phyloP scores from a whole-genome alignment of 1,284 basidiomycete species.

The Meripilus lineatus region DNA sequence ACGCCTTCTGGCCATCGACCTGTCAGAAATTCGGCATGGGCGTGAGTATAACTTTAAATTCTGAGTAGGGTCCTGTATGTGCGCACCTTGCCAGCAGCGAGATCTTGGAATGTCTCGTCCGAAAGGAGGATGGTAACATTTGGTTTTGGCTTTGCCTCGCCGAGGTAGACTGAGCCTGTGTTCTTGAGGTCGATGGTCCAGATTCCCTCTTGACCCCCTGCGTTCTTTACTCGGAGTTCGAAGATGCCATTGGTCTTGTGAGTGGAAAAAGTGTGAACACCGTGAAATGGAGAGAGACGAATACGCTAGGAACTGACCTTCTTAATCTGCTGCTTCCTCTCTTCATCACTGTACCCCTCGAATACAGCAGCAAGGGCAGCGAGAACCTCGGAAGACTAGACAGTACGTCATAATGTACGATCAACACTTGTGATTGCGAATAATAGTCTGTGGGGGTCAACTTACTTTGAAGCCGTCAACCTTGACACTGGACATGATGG shows the following conservation, averaged over 20 bases:
- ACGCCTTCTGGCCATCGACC: slow-evolving; percentile 88
- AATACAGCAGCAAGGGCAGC: slow-evolving; percentile 61
- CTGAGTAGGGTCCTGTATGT: not conserved
- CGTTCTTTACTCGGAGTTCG: slow-evolving; percentile 83
- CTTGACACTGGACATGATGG: slow-evolving; percentile 33
- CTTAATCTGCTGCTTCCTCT: slow-evolving; percentile 81
- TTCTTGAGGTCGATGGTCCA: slow-evolving; percentile 99
- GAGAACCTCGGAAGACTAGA: slow-evolving; percentile 70
- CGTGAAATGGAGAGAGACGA: not conserved
- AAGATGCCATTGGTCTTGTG: slow-evolving; percentile 87
- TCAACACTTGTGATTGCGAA: not conserved
- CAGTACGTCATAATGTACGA: not conserved
- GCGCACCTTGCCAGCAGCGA: slow-evolving; percentile 67
- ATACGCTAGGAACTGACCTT: slow-evolving; percentile 50
- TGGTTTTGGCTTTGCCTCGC: slow-evolving; percentile 64
- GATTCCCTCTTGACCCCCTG: slow-evolving; percentile 66
- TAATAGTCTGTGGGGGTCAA: not conserved
- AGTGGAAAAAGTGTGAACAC: not conserved
- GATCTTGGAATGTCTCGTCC: slow-evolving; percentile 63
- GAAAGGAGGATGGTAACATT: slow-evolving; percentile 76
- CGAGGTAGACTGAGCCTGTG: slow-evolving; percentile 77
- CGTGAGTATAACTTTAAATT: not conserved
- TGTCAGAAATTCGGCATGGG: slow-evolving; percentile 20
- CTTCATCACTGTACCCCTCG: slow-evolving; percentile 57
- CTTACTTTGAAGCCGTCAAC: slow-evolving; percentile 33